Conservation (phyloP, 768 basidiomycete genomes). For the Agaricus blazei region DNA sequence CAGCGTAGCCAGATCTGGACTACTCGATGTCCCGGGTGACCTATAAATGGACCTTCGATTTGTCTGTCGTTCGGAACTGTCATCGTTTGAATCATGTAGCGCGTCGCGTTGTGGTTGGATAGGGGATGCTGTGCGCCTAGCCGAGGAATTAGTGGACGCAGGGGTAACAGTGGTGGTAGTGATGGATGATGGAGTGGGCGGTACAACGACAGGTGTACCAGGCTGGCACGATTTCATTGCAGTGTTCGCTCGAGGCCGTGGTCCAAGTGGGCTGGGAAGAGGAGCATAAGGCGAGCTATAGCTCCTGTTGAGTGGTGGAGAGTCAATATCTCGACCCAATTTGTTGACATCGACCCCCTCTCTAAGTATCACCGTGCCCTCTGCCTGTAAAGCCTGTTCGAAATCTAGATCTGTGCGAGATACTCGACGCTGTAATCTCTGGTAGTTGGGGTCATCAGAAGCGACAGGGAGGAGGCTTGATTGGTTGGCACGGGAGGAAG, state of each 20-base stretch:
- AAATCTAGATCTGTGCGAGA: constrained; percentile 81
- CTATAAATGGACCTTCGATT: constrained; percentile 85
- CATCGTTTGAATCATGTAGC: constrained; percentile 3
- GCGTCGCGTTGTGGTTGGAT: constrained; percentile 4
- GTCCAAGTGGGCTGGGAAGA: constrained; percentile 21
- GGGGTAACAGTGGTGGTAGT: constrained; percentile 22
- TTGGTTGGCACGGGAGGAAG: constrained; percentile 7
- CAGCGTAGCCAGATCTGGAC: constrained; percentile 87
- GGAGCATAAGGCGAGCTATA: constrained; percentile 31
- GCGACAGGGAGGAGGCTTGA: constrained; percentile 50
- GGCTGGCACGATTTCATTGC: constrained; percentile 28
- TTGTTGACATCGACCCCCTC: constrained; percentile 69
- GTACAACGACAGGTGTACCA: constrained; percentile 56
- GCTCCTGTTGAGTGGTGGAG: constrained; percentile 32
- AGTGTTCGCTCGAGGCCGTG: constrained; percentile 5
- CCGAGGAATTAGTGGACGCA: constrained; percentile 40
- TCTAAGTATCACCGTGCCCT: constrained; percentile 62
- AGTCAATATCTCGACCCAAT: constrained; percentile 50
- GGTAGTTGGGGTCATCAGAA: constrained; percentile 37
- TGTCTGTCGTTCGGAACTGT: constrained; percentile 36
- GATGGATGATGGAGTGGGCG: constrained; percentile 59
- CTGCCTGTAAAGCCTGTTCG: constrained; percentile 64
- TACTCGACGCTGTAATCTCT: constrained; percentile 41
- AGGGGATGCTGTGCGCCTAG: constrained; percentile 14
- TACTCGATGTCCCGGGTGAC: constrained; percentile 83